Percentiles rank a stretch among this genome's conserved stretches.
Conservation (phyloP, 306 rosid species). For the Amphicarpaea edgeworthii region DNA sequence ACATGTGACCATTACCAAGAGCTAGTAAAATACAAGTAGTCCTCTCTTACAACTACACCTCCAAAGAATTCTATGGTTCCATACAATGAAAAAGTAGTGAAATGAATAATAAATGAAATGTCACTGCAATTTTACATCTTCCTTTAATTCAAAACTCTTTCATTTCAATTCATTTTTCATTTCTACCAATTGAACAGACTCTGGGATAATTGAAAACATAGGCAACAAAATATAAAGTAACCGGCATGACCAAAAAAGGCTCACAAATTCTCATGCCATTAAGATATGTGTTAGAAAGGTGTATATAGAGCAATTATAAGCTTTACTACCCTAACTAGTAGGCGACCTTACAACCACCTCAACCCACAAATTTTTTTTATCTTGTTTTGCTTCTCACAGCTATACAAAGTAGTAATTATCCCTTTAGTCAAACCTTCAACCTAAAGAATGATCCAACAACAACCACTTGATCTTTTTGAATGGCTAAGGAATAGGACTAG, state of each 20-base stretch:
- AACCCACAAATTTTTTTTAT: conserved; percentile 43
- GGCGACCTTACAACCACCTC: conserved; percentile 65
- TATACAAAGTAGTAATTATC: conserved; percentile 48
- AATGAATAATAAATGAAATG: too few species aligned
- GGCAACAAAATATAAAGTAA: conserved; percentile 31
- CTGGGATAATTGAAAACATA: conserved; percentile 22
- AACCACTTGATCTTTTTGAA: conserved; percentile 47
- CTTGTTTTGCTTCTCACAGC: conserved; percentile 45
- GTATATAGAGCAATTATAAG: conserved; percentile 49
- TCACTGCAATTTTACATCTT: too few species aligned
- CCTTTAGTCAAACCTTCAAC: conserved; percentile 52
- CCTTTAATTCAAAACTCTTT: too few species aligned
- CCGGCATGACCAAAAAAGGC: conserved; percentile 37
- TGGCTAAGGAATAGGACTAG: conserved; percentile 37
- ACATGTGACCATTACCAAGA: conserved; percentile 39
- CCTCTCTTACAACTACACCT: conserved; percentile 34
- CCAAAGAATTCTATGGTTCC: too few species aligned
- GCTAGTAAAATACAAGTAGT: conserved; percentile 44
- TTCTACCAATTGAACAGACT: too few species aligned
- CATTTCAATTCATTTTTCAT: too few species aligned
- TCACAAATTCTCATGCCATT: conserved; percentile 27
- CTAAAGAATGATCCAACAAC: conserved; percentile 48
- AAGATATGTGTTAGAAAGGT: conserved; percentile 31
- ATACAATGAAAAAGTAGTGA: too few species aligned
- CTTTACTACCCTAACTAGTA: conserved; percentile 50